Evolutionary conservation across 371 early-diverging fungal genomes (phyloP).

Genomic region (Coemansia sp.): DNA sequence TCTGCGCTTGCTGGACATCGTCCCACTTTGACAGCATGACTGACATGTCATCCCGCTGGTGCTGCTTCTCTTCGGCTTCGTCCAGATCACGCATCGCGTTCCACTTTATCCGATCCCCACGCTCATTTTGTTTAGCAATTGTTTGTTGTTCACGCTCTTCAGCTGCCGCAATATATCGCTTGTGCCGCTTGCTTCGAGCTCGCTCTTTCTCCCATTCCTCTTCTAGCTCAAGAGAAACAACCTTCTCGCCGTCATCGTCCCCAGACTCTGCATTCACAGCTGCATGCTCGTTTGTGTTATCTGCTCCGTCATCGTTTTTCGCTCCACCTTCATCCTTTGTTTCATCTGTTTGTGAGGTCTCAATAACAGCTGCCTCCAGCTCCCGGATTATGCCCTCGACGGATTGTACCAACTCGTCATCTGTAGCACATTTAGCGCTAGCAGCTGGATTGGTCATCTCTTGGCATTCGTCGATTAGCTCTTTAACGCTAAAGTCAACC

Average conservation of each 20-base stretch:
- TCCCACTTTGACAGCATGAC: conserved; percentile 35
- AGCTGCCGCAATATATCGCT: conserved; percentile 19
- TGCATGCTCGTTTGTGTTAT: neutral
- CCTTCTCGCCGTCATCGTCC: neutral
- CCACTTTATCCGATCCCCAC: conserved; percentile 26
- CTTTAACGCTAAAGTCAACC: conserved; percentile 8
- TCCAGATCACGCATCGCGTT: conserved; percentile 44
- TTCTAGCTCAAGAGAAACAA: conserved; percentile 27
- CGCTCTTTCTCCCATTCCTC: conserved; percentile 30
- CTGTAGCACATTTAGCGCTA: neutral
- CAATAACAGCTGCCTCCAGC: neutral
- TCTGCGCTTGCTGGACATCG: conserved; percentile 23
- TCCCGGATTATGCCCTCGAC: neutral
- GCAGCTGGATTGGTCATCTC: neutral
- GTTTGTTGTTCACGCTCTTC: conserved; percentile 30
- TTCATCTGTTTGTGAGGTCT: neutral
- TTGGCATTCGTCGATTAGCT: neutral
- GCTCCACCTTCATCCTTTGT: neutral
- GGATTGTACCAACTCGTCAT: neutral
- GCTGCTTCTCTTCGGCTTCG: conserved; percentile 28
- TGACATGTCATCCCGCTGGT: conserved; percentile 21
- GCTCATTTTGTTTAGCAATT: conserved; percentile 26
- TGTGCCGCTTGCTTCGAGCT: conserved; percentile 4
- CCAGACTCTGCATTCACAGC: neutral
- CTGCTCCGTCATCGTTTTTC: neutral